Evolutionary conservation across 1,284 basidiomycete species (phyloP), one percentile per base, ranked within the genome.

Genomic region (Anthracocystis walkeri): DNA sequence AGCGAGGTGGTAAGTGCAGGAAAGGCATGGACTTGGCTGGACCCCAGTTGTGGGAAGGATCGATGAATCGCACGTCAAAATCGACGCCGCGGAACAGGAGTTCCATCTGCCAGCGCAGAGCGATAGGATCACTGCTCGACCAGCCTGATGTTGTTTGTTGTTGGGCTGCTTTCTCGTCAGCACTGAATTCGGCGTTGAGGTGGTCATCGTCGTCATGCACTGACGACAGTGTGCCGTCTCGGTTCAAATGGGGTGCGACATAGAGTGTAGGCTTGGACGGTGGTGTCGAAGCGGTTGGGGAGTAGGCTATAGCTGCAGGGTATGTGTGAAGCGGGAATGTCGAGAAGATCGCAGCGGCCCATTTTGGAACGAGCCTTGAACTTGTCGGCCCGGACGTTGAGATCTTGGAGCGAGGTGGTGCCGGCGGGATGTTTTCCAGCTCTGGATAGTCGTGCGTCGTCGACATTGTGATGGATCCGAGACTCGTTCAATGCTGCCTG

Each of bases 51-150:
- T 71, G 52, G 16, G 75, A 65, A 12, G 72, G 79, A 18, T 68
- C 58, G 54, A 80, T 58, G 44, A 75, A 74, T 25, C 61, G 62
- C 23, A 72, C 71, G 2, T 78, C 69, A 38, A 76, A 75, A 18
- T 73, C 66, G 23, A 70, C 71, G 7, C 48, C 49, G 7, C 79
- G 75, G 29, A 81, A 76, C 7, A 76, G 23, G 21, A 82, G 62
- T 55, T 80, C 77, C 66, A 83, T 75, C 51, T 83, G 82, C 81
- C 80, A 82, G 7, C 77, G 67, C 14, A 83, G 60, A 11, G 78
- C 72, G 16, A 77, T 71, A 0, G 82, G 80, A 29, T 83, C 81
- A 16, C 73, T 70, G 53, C 80, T 82, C 0, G 79, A 71, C 82
- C 82, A 83, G 16, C 61, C 67, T 11, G 21, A 12, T 3, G 63